Evolutionary conservation across 192 early-diverging fungal species (phyloP).

Genomic region (Geranomyces variabilis): DNA sequence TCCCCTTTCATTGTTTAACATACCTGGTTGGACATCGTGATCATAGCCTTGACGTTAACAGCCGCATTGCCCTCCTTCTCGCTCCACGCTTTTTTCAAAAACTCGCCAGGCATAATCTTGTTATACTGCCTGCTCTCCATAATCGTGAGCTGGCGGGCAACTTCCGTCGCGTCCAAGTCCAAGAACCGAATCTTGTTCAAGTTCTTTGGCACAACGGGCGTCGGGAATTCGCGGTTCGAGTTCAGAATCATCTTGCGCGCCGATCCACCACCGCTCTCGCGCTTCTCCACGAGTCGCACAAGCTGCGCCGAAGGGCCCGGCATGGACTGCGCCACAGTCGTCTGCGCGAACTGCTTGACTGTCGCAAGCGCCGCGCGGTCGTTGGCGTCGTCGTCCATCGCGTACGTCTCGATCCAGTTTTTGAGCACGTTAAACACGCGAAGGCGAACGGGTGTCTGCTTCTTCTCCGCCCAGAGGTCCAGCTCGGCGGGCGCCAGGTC

Average conservation of each 20-base stretch:
- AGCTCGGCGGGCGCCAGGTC: conserved; percentile 67
- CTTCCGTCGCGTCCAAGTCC: conserved; percentile 90
- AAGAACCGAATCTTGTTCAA: conserved; percentile 77
- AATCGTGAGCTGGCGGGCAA: conserved; percentile 94
- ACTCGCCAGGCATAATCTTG: conserved; percentile 85
- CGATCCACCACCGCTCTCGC: conserved; percentile 50
- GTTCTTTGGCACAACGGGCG: conserved; percentile 82
- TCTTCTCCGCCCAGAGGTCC: conserved; percentile 81
- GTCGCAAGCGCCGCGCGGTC: conserved; percentile 66
- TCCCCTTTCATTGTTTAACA: not conserved
- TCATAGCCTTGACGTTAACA: conserved; percentile 86
- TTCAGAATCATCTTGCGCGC: conserved; percentile 31
- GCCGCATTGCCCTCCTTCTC: conserved; percentile 58
- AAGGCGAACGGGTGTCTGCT: conserved; percentile 87
- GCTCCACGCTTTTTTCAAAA: conserved; percentile 89
- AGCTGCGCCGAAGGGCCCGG: conserved; percentile 71
- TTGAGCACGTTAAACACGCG: conserved; percentile 95
- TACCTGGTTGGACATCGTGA: conserved; percentile 81
- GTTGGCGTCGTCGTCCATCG: conserved; percentile 74
- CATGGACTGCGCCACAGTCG: conserved; percentile 54
- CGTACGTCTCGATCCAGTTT: conserved; percentile 94
- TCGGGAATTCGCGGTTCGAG: conserved; percentile 52
- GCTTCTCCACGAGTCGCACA: conserved; percentile 77
- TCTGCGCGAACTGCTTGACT: conserved; percentile 76
- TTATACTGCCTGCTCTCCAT: conserved; percentile 84